These are phyloP conservation scores for Lactifluus hygrophoroides DNA, from an alignment of 768 basidiomycete genomes.

Conservation along the genomic window DNA sequence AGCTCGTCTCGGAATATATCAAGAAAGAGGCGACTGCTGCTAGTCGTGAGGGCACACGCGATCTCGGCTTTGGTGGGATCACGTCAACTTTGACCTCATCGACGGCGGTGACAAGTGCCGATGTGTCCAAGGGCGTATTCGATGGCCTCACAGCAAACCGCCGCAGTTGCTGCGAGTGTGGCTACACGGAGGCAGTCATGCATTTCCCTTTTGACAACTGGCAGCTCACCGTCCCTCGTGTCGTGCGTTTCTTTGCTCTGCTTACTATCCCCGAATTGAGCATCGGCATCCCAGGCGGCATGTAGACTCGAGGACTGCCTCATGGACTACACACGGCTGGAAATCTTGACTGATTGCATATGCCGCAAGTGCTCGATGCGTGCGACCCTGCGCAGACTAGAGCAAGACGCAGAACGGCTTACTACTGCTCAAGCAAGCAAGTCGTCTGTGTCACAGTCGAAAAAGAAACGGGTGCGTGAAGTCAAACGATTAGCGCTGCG, in stretches of 20 bases:
- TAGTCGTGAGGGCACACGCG: constrained; percentile 58
- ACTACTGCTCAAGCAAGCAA: constrained; percentile 23
- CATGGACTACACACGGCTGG: constrained; percentile 80
- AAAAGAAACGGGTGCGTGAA: constrained; percentile 69
- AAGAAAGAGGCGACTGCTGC: constrained; percentile 76
- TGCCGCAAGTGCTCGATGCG: constrained; percentile 87
- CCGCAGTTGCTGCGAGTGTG: constrained; percentile 80
- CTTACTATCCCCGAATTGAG: constrained; percentile 1
- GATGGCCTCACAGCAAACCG: constrained; percentile 88
- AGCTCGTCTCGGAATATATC: constrained; percentile 82
- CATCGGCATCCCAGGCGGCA: constrained; percentile 35
- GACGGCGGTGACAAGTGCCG: constrained; percentile 22
- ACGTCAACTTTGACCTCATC: constrained; percentile 22
- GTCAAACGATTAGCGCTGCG: constrained; percentile 53
- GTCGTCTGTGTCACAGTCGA: constrained; percentile 51
- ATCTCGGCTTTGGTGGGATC: constrained; percentile 63
- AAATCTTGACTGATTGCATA: constrained; percentile 82
- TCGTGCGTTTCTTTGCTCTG: constrained; percentile 39
- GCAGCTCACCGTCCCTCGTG: constrained; percentile 66
- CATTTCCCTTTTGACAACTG: constrained; percentile 83
- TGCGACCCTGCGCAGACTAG: constrained; percentile 61
- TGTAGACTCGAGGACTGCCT: constrained; percentile 79
- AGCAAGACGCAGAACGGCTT: constrained; percentile 54
- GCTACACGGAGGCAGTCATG: constrained; percentile 92
- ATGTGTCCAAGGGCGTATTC: constrained; percentile 63